Conservation (phyloP, 129 eudicot species). For the Escallonia rubra region DNA sequence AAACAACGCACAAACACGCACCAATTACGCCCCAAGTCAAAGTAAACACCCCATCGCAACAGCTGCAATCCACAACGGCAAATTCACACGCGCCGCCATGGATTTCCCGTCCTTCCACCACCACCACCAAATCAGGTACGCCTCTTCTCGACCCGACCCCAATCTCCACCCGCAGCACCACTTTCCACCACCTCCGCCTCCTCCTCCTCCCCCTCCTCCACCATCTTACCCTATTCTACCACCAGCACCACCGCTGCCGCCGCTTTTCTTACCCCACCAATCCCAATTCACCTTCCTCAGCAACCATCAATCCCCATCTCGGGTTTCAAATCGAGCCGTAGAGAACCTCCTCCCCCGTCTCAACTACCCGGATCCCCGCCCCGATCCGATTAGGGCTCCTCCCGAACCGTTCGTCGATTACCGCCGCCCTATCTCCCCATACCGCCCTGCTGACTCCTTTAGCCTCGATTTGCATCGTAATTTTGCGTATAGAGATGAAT, state of each 20-base stretch:
- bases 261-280: slow-evolving; percentile 25
- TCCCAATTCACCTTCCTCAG: slow-evolving; percentile 30
- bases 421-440: slow-evolving; percentile 20
- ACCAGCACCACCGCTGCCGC: slow-evolving; percentile 32
- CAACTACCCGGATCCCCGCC: slow-evolving; percentile 18
- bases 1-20: too few relatives aligned
- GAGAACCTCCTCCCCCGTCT: background rate
- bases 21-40: too few relatives aligned
- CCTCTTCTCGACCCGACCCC: slow-evolving; percentile 21
- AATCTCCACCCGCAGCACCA: slow-evolving; percentile 28
- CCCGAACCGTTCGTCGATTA: slow-evolving; percentile 17
- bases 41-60: too few relatives aligned
- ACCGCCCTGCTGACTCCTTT: slow-evolving; percentile 20
- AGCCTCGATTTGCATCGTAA: slow-evolving; percentile 11
- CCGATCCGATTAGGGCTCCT: slow-evolving; percentile 18
- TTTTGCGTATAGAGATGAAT: slow-evolving; percentile 40
- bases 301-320: slow-evolving; percentile 23
- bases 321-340: slow-evolving; percentile 30
- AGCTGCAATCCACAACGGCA: background rate
- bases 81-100: slow-evolving; percentile 33
- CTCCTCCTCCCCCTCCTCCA: slow-evolving; percentile 29
- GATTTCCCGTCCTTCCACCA: slow-evolving; percentile 47
- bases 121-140: slow-evolving; percentile 46
- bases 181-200: slow-evolving; percentile 27
- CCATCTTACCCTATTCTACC: slow-evolving; percentile 29